phyloP scores from a whole-genome alignment of 1,284 basidiomycete genomes.

The Amylostereum chailletii region DNA sequence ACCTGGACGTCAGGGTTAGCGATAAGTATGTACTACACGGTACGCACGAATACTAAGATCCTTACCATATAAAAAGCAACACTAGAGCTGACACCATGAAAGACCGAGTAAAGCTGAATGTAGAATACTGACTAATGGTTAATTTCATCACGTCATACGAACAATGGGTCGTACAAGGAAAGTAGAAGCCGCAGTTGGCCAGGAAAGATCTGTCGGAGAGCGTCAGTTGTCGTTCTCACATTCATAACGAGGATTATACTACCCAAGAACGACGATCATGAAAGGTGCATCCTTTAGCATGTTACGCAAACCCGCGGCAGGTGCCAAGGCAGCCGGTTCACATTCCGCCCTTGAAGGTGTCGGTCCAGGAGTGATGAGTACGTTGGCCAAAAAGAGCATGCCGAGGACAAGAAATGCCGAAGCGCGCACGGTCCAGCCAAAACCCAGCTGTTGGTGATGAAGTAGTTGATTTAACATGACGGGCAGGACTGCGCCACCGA shows the following conservation, averaged over 20 bases:
- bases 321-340: neutral
- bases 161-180: conserved; percentile 4
- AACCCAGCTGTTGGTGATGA: neutral
- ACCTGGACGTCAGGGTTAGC: conserved; percentile 8
- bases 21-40: too few species aligned
- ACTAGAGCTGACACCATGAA: conserved; percentile 11
- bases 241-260: neutral
- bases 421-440: neutral
- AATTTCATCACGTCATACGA: neutral
- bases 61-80: conserved; percentile 12
- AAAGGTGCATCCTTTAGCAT: neutral
- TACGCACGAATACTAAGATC: neutral
- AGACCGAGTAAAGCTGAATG: conserved; percentile 12
- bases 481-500: neutral
- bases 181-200: conserved; percentile 4
- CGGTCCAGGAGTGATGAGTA: conserved; percentile 1
- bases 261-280: neutral
- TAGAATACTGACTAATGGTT: conserved; percentile 9
- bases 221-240: neutral
- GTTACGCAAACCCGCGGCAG: neutral
- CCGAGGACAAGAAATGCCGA: neutral
- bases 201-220: neutral
- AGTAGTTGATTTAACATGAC: neutral
- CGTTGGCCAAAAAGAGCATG: conserved; percentile 10
- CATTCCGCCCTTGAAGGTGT: neutral